Base-by-base conservation (phyloP, 2,329 filamentous ascomycete genomes). In the Fusarium buxicola region DNA sequence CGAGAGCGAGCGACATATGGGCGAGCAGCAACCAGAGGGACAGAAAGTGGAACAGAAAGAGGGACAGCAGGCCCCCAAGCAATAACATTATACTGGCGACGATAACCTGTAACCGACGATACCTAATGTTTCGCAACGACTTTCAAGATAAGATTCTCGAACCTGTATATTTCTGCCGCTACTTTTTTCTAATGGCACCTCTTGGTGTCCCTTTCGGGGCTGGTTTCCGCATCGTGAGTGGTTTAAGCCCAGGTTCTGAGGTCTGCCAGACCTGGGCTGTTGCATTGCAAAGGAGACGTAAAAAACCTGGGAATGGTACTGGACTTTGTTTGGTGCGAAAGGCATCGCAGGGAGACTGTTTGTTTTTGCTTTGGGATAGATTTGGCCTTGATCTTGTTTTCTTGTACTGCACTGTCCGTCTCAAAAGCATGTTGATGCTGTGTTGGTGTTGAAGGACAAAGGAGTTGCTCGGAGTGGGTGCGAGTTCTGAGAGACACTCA, bases 1-100 rank as follows among this genome's bases (percentile, higher is more conserved):
- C 21, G 89, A 91, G 72, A 84, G 77, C 67, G 86, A 90, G 72
- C 84, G 89, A 63, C 88, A 91, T 69, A 90, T 92, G 68, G 89
- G 89, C 68, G 81, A 83, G 63, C 63, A 72, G 59, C 39, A 57
- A 13, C 55, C 63, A 8, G 54, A 70, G 5, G 45, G 65, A 9
- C 40, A 32, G 5, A 24, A 48, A 12, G 31, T 50, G 64, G 58
- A 70, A 60, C 61, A 49, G 30, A 55, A 66, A 18, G 51, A 71
- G 13, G 61, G 66, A 35, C 60, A 70, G n/a, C 63, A 66, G 38
- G 60, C 55, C 11, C 46, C 62, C 18, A 35, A 50, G 41, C 57
- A 70, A 62, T 68, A 66, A 70, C 52, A 63, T 9, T n/a, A 53
- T 46, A 41, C 41, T 24, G 16, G 40, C 41, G 49, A 47, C 31